Evolutionary conservation across 768 basidiomycete species (phyloP).

Genomic region (Glaciozyma antarctica): DNA sequence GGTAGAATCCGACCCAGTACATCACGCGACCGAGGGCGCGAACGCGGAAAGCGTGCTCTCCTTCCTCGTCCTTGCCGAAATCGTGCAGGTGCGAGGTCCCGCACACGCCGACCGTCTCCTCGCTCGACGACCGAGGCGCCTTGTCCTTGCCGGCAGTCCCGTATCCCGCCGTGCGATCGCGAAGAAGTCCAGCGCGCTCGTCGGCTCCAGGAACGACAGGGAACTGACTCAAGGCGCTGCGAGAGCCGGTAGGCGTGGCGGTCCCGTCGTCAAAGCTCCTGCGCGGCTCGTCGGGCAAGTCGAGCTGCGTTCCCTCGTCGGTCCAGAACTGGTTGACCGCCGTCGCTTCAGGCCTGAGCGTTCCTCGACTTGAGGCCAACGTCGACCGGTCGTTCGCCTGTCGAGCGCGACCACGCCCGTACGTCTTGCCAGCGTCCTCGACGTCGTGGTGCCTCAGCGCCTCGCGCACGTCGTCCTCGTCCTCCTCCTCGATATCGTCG

Average conservation of each 20-base stretch:
- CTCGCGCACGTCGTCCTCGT: slow-evolving; percentile 23
- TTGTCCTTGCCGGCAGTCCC: slow-evolving; percentile 1
- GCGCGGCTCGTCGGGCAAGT: slow-evolving; percentile 5
- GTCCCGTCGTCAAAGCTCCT: slow-evolving; percentile 33
- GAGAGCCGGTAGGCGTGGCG: slow-evolving; percentile 35
- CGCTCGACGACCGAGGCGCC: slow-evolving; percentile 10
- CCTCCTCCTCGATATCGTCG: slow-evolving; percentile 40
- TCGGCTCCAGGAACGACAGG: slow-evolving; percentile 43
- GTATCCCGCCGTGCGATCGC: slow-evolving; percentile 21
- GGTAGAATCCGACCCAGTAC: slow-evolving; percentile 70
- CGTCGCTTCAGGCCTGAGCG: background rate
- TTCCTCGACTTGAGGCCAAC: background rate
- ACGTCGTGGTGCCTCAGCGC: slow-evolving; percentile 10
- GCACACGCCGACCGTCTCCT: slow-evolving; percentile 21
- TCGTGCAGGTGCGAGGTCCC: slow-evolving; percentile 1
- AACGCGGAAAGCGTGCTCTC: slow-evolving; percentile 25
- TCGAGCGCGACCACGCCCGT: slow-evolving; percentile 12
- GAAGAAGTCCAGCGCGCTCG: slow-evolving; percentile 38
- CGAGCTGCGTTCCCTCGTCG: background rate
- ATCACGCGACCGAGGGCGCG: slow-evolving; percentile 33
- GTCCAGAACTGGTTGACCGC: background rate
- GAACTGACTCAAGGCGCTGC: slow-evolving; percentile 39
- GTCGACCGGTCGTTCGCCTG: slow-evolving; percentile 5
- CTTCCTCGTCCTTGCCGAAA: slow-evolving; percentile 13
- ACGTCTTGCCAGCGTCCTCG: slow-evolving; percentile 10